Percentiles rank a stretch among this genome's conserved stretches.
These are phyloP conservation scores for Pythium phragmitis DNA, from an alignment of 352 stramenopile species.

Conservation along the genomic window DNA sequence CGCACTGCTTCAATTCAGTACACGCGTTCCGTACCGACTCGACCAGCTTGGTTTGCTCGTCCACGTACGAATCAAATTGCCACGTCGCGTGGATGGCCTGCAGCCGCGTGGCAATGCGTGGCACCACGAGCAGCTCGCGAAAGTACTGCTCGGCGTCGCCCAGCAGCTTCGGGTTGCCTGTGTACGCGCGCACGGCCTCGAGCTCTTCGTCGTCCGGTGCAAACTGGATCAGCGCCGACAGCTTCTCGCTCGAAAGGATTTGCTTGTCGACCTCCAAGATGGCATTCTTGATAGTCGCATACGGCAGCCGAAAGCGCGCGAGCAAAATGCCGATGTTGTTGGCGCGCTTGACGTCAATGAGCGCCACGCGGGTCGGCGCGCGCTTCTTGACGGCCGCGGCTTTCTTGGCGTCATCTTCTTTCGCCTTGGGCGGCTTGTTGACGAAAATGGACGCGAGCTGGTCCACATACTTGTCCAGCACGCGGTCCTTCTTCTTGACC, in stretches of 20 bases:
- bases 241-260: constrained; percentile 64
- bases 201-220: constrained; percentile 71
- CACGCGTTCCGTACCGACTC: constrained; percentile 88
- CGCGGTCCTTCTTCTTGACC: constrained; percentile 36
- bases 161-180: constrained; percentile 65
- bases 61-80: constrained; percentile 83
- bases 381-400: constrained; percentile 37
- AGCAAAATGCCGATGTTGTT: constrained; percentile 90
- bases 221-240: constrained; percentile 78
- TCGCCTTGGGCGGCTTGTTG: constrained; percentile 70
- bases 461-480: constrained; percentile 67
- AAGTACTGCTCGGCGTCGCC: constrained; percentile 85
- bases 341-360: constrained; percentile 82
- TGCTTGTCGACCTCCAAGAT: constrained; percentile 82
- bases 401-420: constrained; percentile 47
- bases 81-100: constrained; percentile 81
- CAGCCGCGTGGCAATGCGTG: constrained; percentile 60
- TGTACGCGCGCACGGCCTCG: constrained; percentile 60
- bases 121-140: constrained; percentile 59
- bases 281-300: constrained; percentile 72
- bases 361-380: constrained; percentile 65
- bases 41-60: constrained; percentile 74
- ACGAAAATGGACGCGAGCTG: constrained; percentile 77
- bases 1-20: constrained; percentile 83
- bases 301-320: constrained; percentile 78